A percentile compares a stretch with the other conserved stretches of the same genome.
Evolutionary conservation across 352 stramenopile genomes (phyloP).

Genomic region (Blastocystis sp.): DNA sequence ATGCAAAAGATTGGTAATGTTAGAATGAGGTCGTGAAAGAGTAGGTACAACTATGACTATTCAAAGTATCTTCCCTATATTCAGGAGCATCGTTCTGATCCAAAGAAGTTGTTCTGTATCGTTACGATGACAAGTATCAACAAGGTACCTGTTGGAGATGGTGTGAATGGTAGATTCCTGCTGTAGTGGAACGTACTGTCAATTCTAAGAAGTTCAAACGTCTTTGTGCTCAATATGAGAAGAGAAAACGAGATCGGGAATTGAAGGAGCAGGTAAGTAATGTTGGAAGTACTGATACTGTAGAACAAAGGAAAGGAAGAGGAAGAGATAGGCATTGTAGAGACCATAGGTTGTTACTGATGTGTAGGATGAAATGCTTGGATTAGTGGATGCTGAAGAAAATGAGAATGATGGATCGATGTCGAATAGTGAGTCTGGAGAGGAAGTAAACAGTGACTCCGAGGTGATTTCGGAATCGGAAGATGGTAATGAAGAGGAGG

Average conservation of each 20-base stretch:
- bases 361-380: slow-evolving; percentile 42
- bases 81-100: slow-evolving; percentile 15
- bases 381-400: slow-evolving; percentile 28
- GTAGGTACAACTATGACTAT: slow-evolving; percentile 61
- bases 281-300: neutral
- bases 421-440: neutral
- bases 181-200: slow-evolving; percentile 39
- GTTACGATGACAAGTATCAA: slow-evolving; percentile 54
- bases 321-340: slow-evolving; percentile 11
- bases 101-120: slow-evolving; percentile 62
- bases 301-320: slow-evolving; percentile 12
- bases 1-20: slow-evolving; percentile 57
- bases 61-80: slow-evolving; percentile 59
- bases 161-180: slow-evolving; percentile 53
- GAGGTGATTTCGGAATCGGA: neutral
- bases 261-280: neutral
- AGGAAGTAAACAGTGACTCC: neutral
- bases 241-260: slow-evolving; percentile 12
- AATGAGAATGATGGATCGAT: neutral
- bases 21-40: neutral
- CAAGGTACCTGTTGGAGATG: neutral
- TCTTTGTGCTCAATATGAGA: slow-evolving; percentile 36
- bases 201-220: slow-evolving; percentile 62
- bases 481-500: slow-evolving; percentile 35
- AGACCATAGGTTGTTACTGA: neutral